Evolutionary conservation across 2,329 filamentous ascomycete genomes (phyloP).

Genomic region (Scedosporium minutisporum): DNA sequence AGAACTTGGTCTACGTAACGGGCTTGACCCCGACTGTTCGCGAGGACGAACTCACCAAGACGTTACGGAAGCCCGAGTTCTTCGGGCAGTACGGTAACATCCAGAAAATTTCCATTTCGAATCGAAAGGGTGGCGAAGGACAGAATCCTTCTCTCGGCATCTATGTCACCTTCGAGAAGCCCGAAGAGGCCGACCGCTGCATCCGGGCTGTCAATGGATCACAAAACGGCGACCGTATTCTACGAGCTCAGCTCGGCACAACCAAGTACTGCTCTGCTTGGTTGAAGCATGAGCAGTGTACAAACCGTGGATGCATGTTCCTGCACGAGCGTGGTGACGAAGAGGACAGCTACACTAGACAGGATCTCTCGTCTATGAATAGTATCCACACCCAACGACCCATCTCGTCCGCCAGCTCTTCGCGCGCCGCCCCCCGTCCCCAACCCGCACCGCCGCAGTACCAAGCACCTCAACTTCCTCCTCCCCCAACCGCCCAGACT

Average conservation of each 20-base stretch:
- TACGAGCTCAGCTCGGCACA: slow-evolving; percentile 74
- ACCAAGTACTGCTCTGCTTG: slow-evolving; percentile 99
- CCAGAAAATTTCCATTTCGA: slow-evolving; percentile 97
- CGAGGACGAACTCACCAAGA: slow-evolving; percentile 86
- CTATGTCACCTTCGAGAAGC: slow-evolving; percentile 94
- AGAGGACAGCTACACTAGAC: slow-evolving; percentile 89
- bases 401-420: slow-evolving; percentile 41
- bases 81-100: slow-evolving; percentile 98
- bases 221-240: slow-evolving; percentile 74
- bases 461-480: slow-evolving; percentile 3
- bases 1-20: slow-evolving; percentile 97
- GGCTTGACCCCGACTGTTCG: slow-evolving; percentile 84
- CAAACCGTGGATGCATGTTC: slow-evolving; percentile 96
- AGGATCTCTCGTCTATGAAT: slow-evolving; percentile 91
- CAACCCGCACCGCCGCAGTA: background rate
- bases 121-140: slow-evolving; percentile 67
- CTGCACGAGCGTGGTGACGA: slow-evolving; percentile 97
- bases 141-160: slow-evolving; percentile 86
- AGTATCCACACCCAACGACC: slow-evolving; percentile 72
- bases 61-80: slow-evolving; percentile 80
- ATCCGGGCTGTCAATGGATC: slow-evolving; percentile 90
- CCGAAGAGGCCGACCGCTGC: slow-evolving; percentile 80
- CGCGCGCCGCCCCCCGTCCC: slow-evolving; percentile 41
- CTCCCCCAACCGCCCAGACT: slow-evolving; percentile 36
- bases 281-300: slow-evolving; percentile 86